Evolutionary conservation across 2,329 filamentous ascomycete species (phyloP).

Genomic region (Gaeumannomyces sp.): DNA sequence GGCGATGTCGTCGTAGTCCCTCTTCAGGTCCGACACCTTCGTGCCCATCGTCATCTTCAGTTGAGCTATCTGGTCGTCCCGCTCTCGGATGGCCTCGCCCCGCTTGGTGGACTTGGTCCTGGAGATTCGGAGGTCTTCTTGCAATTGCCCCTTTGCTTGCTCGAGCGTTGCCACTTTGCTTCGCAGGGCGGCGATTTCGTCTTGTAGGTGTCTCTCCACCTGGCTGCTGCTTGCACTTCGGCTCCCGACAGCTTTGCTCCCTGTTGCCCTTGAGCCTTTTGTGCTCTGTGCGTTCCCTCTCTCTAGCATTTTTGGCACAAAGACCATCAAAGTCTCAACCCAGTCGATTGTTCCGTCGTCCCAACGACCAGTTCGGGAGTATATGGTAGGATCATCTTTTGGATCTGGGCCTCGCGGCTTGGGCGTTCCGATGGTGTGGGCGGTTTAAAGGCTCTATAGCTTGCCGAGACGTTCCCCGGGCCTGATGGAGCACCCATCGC

Average conservation of each 20-base stretch:
- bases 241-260: too few species aligned
- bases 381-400: background rate
- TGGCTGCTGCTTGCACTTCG: background rate
- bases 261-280: background rate
- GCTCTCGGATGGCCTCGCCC: background rate
- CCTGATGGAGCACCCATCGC: too few species aligned
- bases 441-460: background rate
- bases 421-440: background rate
- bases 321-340: background rate
- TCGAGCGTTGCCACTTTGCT: background rate
- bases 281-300: background rate
- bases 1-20: background rate
- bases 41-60: background rate
- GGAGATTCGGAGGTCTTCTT: background rate
- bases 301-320: background rate
- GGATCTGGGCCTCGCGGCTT: background rate
- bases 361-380: background rate
- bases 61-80: background rate
- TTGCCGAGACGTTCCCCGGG: background rate
- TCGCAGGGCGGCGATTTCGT: background rate
- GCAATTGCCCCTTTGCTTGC: background rate
- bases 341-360: background rate
- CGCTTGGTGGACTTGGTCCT: too few species aligned
- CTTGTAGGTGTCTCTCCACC: background rate
- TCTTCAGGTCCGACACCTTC: background rate